Percentiles rank a stretch among this genome's conserved stretches.
phyloP scores from a whole-genome alignment of 2,329 filamentous ascomycete species.

The Alternaria sp. region DNA sequence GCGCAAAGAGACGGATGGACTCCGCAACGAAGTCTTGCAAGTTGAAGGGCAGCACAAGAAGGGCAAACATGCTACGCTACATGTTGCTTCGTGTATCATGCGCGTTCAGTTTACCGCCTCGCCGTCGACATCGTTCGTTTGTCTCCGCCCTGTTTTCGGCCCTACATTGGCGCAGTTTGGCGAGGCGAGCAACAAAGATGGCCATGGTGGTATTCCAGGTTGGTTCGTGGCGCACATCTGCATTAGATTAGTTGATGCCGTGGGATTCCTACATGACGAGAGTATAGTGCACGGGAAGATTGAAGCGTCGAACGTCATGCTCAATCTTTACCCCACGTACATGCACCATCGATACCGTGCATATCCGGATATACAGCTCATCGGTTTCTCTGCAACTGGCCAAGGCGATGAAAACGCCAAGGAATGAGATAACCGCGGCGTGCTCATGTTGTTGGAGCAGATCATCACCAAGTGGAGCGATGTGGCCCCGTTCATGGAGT shows the following conservation, averaged over 20 bases:
- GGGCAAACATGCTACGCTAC: neutral
- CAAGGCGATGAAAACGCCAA: neutral
- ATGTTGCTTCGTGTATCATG: conserved; percentile 7
- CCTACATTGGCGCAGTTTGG: conserved; percentile 21
- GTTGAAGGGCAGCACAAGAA: conserved; percentile 1
- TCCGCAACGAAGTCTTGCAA: neutral
- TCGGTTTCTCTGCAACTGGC: conserved; percentile 9
- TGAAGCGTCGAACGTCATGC: conserved; percentile 12
- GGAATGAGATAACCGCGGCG: conserved; percentile 4
- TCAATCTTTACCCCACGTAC: conserved; percentile 17
- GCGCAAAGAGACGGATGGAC: neutral
- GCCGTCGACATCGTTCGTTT: conserved; percentile 11
- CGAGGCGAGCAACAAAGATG: neutral
- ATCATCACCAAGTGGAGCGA: conserved; percentile 18
- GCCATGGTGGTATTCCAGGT: conserved; percentile 3
- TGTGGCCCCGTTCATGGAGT: neutral
- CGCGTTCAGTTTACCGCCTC: conserved; percentile 5
- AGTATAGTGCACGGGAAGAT: conserved; percentile 17
- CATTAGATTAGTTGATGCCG: conserved; percentile 18
- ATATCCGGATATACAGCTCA: conserved; percentile 24
- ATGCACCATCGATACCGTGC: conserved; percentile 18
- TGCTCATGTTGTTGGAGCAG: conserved; percentile 16
- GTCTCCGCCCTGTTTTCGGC: conserved; percentile 23
- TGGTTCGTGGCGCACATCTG: conserved; percentile 29
- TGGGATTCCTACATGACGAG: conserved; percentile 13